Evolutionary conservation across 306 rosid genomes (phyloP).

Genomic region (Vigna radiata): DNA sequence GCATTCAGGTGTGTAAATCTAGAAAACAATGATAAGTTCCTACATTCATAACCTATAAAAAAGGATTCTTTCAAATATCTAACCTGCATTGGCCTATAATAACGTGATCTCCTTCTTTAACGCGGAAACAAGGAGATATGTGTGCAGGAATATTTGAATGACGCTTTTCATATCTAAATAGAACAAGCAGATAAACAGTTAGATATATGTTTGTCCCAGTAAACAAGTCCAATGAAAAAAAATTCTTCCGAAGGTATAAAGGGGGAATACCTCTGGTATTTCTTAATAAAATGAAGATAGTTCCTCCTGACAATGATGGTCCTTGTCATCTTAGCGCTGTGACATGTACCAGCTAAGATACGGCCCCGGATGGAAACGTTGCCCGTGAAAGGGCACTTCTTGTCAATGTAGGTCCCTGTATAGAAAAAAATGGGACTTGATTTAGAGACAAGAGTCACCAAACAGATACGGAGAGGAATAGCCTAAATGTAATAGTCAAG

Average conservation of each 20-base stretch:
- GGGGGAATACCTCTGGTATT: conserved; percentile 59
- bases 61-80: too few species aligned
- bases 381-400: conserved; percentile 81
- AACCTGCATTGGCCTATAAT: conserved; percentile 72
- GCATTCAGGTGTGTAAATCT: background rate
- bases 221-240: background rate
- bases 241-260: background rate
- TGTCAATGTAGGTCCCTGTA: conserved; percentile 72
- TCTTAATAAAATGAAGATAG: conserved; percentile 68
- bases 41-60: too few species aligned
- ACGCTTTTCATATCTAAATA: conserved; percentile 66
- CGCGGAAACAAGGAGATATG: conserved; percentile 70
- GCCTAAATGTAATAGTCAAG: too few species aligned
- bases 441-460: background rate
- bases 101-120: conserved; percentile 76
- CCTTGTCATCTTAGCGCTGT: conserved; percentile 73
- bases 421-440: too few species aligned
- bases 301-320: conserved; percentile 71
- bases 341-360: conserved; percentile 77
- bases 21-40: background rate
- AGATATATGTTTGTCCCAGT: background rate
- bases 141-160: conserved; percentile 76
- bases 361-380: conserved; percentile 75
- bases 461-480: too few species aligned
- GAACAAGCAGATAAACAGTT: background rate